Evolutionary conservation across 2,329 filamentous ascomycete species (phyloP), one percentile per base, ranked within the genome.

Genomic region (Nannizzia gypsea): DNA sequence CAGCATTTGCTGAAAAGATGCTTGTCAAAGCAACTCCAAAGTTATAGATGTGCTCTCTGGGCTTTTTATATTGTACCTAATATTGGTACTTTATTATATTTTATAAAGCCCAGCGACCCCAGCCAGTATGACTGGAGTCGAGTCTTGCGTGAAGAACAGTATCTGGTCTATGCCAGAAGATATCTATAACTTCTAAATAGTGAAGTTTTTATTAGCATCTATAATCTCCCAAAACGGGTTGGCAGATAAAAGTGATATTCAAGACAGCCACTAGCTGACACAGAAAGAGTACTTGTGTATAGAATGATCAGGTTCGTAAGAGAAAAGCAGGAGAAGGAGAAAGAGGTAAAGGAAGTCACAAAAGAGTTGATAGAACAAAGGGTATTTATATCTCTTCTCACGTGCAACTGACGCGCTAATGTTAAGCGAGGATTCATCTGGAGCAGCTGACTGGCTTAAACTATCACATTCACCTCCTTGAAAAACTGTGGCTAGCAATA

Each of bases 111-210:
- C 31, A 56, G 54, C 28, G 36, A 56, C 54, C 22, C 54, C 54
- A 40, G 54, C 54, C 54, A 56, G 36, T 56, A 56, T 56, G 54
- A 56, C 54, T 56, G 54, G 54, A 56, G 54, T 56, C 54, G 54
- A n/a, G 54, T 56, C 36, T 56, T 26, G 31, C 52, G 36, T 26
- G 52, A 13, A 22, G 44, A 44, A 17, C 44, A 22, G 22, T 50
- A 11, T 22, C 44, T 26, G 22, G 17, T 8, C 11, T 3, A 50
- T 4, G 3, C 44, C 17, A 22, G 8, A 3, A 26, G 13, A 50
- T 22, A 13, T 8, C 44, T 22, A 50, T 13, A 22, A 22, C 11
- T 50, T 52, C 22, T 24, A 28, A 11, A n/a, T 24, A 22, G 8
- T 13, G 15, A 13, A 15, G 22, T 52, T 24, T 28, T 52, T 26